A percentile compares a stretch with the other conserved stretches of the same genome.
Conservation (phyloP, 192 early-diverging fungal genomes). For the Coemansia sp. region DNA sequence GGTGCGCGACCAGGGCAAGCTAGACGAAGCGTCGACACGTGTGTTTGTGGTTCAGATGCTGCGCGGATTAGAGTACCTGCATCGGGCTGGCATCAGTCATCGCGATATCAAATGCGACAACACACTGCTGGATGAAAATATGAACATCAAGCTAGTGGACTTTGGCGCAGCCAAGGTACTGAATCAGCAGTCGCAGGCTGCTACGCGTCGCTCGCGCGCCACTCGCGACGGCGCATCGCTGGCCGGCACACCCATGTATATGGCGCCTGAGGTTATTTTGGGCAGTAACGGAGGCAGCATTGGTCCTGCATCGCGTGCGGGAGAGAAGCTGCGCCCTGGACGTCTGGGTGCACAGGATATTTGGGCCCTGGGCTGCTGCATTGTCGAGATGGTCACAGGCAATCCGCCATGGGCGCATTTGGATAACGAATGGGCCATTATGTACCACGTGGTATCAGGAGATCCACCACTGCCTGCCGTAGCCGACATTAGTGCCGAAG, state of each 20-base stretch:
- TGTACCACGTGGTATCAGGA: conserved; percentile 82
- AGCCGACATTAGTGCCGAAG: conserved; percentile 61
- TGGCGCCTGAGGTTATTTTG: conserved; percentile 79
- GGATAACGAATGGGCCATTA: conserved; percentile 93
- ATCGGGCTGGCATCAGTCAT: conserved; percentile 82
- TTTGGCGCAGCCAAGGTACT: conserved; percentile 91
- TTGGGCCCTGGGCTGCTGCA: conserved; percentile 88
- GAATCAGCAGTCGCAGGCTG: conserved; percentile 61
- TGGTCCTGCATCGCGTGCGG: not conserved
- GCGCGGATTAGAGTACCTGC: conserved; percentile 81
- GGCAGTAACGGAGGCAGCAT: conserved; percentile 66
- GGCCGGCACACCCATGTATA: conserved; percentile 63
- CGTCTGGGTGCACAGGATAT: conserved; percentile 76
- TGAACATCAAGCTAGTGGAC: conserved; percentile 81
- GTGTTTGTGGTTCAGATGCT: conserved; percentile 81
- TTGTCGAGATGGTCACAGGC: conserved; percentile 91
- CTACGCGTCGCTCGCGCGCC: conserved; percentile 37
- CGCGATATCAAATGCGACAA: conserved; percentile 87
- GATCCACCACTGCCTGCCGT: conserved; percentile 76
- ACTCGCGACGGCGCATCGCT: conserved; percentile 32
- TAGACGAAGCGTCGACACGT: conserved; percentile 72
- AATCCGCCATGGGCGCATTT: conserved; percentile 81
- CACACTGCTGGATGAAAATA: conserved; percentile 75
- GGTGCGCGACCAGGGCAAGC: conserved; percentile 72
- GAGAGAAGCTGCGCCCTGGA: conserved; percentile 26